Evolutionary conservation across 2,329 filamentous ascomycete species (phyloP).

Genomic region (Pseudogymnoascus sp.): DNA sequence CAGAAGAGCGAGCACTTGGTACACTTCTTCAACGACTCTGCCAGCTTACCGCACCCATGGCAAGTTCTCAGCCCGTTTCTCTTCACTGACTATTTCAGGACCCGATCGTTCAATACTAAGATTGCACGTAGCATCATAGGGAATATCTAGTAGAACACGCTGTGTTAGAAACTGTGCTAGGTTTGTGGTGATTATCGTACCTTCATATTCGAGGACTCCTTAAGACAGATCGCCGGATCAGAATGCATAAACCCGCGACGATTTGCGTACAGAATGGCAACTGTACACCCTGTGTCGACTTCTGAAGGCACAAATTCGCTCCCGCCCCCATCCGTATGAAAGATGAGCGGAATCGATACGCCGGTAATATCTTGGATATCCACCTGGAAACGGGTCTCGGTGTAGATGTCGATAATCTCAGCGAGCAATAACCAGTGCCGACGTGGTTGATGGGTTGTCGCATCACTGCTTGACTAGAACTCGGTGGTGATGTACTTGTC

Average conservation of each 20-base stretch:
- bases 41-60: conserved; percentile 21
- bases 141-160: conserved; percentile 18
- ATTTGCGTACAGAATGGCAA: conserved; percentile 22
- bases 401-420: conserved; percentile 20
- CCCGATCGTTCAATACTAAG: conserved; percentile 19
- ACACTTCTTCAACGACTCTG: conserved; percentile 20
- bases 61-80: conserved; percentile 21
- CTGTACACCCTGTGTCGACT: conserved; percentile 19
- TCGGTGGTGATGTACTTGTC: conserved; percentile 15
- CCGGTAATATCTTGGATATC: conserved; percentile 25
- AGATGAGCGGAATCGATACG: conserved; percentile 25
- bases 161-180: conserved; percentile 14
- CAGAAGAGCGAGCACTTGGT: conserved; percentile 24
- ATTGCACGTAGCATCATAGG: conserved; percentile 19
- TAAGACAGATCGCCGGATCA: conserved; percentile 18
- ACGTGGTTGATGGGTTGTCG: conserved; percentile 10
- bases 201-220: conserved; percentile 20
- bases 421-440: conserved; percentile 23
- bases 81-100: conserved; percentile 23
- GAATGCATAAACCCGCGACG: conserved; percentile 15
- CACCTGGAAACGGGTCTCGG: conserved; percentile 24
- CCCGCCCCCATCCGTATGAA: conserved; percentile 26
- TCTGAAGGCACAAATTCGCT: conserved; percentile 23
- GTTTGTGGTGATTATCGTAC: conserved; percentile 16
- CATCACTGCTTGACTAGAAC: conserved; percentile 19